Percentiles rank a stretch among this genome's conserved stretches.
phyloP scores from a whole-genome alignment of 2,329 filamentous ascomycete genomes.

The Xylariomycetidae sp. region DNA sequence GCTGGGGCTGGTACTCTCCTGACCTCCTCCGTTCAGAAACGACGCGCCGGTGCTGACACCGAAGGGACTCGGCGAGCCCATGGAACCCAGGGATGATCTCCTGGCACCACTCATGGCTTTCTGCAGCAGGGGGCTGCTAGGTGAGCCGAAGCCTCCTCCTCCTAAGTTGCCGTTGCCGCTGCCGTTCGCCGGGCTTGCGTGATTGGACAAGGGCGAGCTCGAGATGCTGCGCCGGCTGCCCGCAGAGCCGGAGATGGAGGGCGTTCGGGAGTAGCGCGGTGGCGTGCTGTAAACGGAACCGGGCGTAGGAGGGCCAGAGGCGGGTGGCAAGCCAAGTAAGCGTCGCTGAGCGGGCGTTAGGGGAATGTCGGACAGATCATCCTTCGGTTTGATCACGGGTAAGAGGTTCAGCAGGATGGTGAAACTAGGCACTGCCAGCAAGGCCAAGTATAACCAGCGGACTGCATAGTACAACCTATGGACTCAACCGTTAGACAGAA shows the following conservation, averaged over 20 bases:
- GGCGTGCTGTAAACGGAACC: conserved; percentile 76
- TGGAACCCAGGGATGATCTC: conserved; percentile 60
- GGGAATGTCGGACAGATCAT: conserved; percentile 83
- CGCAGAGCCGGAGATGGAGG: conserved; percentile 59
- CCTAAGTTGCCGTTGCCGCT: conserved; percentile 26
- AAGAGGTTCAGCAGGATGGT: conserved; percentile 69
- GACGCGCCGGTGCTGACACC: conserved; percentile 44
- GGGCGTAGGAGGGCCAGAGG: conserved; percentile 58
- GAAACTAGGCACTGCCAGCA: conserved; percentile 56
- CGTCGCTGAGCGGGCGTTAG: conserved; percentile 84
- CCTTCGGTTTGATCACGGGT: conserved; percentile 67
- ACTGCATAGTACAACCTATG: not conserved
- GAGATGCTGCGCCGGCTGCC: conserved; percentile 53
- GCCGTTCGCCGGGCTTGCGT: conserved; percentile 25
- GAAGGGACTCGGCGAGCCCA: conserved; percentile 50
- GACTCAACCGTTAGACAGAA: not conserved
- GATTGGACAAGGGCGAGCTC: conserved; percentile 54
- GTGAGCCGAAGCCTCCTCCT: conserved; percentile 32
- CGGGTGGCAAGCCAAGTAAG: conserved; percentile 75
- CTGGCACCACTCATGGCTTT: conserved; percentile 57
- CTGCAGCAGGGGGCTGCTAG: conserved; percentile 58
- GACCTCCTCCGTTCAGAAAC: conserved; percentile 46
- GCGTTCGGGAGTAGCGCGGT: conserved; percentile 76
- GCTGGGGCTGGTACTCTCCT: conserved; percentile 65
- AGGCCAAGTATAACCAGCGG: too few relatives aligned